Evolutionary conservation across 2,329 filamentous ascomycete genomes (phyloP).

Genomic region (Cucurbitaria berberidis): DNA sequence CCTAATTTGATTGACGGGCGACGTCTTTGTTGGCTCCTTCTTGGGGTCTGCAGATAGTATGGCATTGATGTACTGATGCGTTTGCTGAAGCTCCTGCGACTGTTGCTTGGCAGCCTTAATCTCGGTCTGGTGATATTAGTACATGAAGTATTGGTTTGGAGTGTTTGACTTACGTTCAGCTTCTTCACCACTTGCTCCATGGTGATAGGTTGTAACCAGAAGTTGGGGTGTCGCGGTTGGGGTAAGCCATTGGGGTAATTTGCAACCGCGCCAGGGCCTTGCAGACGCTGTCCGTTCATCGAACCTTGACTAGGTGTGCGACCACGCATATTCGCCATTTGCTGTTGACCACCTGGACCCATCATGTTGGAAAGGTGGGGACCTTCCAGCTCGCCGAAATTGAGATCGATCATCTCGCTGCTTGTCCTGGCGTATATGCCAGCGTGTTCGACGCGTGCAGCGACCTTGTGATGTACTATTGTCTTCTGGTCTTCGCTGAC

Average conservation of each 20-base stretch:
- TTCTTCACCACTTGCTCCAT: conserved; percentile 94
- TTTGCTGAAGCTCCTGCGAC: conserved; percentile 81
- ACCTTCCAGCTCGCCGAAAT: conserved; percentile 89
- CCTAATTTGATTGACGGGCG: conserved; percentile 50
- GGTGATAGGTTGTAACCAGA: conserved; percentile 86
- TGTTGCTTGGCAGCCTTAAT: conserved; percentile 90
- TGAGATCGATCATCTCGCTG: conserved; percentile 83
- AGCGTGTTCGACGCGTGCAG: conserved; percentile 94
- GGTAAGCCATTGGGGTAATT: conserved; percentile 65
- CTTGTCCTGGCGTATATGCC: conserved; percentile 74
- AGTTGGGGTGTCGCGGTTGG: conserved; percentile 77
- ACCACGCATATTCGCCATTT: conserved; percentile 70
- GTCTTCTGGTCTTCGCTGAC: conserved; percentile 99
- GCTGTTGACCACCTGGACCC: conserved; percentile 68
- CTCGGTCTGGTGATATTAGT: conserved; percentile 68
- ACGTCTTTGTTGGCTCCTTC: conserved; percentile 58
- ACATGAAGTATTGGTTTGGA: background rate
- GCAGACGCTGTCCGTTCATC: conserved; percentile 68
- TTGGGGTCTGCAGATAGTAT: conserved; percentile 74
- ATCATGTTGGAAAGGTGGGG: conserved; percentile 71
- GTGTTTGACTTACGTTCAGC: conserved; percentile 68
- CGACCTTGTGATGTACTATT: conserved; percentile 97
- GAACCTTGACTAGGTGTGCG: conserved; percentile 64
- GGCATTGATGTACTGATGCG: conserved; percentile 79
- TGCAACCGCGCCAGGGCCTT: conserved; percentile 62